A percentile compares a stretch with the other conserved stretches of the same genome.
Conservation (phyloP, 371 early-diverging fungal species). For the Entomophthora muscae region DNA sequence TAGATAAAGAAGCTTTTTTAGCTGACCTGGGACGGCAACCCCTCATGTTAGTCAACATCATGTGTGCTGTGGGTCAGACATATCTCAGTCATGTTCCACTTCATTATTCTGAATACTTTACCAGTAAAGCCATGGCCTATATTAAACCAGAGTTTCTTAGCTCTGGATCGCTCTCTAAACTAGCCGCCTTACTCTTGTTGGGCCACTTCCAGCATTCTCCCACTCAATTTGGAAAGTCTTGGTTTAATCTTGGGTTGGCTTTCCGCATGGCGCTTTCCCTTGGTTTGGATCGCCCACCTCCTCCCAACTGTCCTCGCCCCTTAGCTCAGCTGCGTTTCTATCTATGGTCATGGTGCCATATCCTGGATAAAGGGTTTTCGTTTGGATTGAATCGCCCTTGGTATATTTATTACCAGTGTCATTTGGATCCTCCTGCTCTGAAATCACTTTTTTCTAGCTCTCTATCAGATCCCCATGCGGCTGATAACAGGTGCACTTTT, state of each 20-base stretch:
- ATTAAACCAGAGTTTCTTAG: not conserved
- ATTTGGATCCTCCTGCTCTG: not conserved
- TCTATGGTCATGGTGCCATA: conserved; percentile 3
- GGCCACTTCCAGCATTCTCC: conserved; percentile 4
- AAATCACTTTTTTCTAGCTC: not conserved
- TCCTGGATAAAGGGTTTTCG: not conserved
- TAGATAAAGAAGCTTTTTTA: conserved; percentile 1
- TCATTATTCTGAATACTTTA: conserved; percentile 1
- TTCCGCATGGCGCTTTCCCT: conserved; percentile 2
- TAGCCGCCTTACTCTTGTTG: conserved; percentile 1
- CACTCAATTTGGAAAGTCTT: not conserved
- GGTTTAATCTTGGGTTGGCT: not conserved
- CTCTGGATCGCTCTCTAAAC: not conserved
- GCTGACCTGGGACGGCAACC: not conserved
- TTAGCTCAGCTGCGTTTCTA: not conserved
- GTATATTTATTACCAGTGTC: not conserved
- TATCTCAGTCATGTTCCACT: not conserved
- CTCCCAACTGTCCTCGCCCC: not conserved
- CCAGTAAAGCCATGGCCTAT: not conserved
- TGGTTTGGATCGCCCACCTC: conserved; percentile 4
- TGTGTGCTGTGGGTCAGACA: conserved; percentile 1
- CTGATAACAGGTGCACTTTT: not conserved
- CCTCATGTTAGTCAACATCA: not conserved
- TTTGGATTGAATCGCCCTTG: conserved; percentile 8
- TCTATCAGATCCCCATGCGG: not conserved